phyloP scores from a whole-genome alignment of 345 rosid genomes.

The Dipteronia dyeriana region DNA sequence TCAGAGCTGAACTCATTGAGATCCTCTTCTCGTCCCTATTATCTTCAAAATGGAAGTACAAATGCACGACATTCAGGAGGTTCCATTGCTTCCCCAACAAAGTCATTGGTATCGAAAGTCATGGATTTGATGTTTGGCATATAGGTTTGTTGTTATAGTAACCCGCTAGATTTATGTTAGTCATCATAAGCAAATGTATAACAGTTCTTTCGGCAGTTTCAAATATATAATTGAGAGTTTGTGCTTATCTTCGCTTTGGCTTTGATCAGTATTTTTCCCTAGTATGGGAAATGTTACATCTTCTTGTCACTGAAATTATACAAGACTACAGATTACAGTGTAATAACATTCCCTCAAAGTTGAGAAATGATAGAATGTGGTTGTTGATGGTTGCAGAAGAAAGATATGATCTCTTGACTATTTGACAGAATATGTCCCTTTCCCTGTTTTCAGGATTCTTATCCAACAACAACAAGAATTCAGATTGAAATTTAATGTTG shows the following conservation, averaged over 20 bases:
- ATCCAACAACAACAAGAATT: neutral
- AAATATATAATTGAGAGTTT: constrained; percentile 16
- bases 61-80: constrained; percentile 60
- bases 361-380: neutral
- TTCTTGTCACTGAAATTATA: neutral
- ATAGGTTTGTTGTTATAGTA: constrained; percentile 26
- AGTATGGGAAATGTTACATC: neutral
- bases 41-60: constrained; percentile 65
- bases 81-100: constrained; percentile 81
- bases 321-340: neutral
- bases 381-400: neutral
- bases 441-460: neutral
- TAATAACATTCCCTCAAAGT: neutral
- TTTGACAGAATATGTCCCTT: neutral
- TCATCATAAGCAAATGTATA: neutral
- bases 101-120: constrained; percentile 76
- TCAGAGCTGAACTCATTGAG: constrained; percentile 40
- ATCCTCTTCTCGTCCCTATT: constrained; percentile 51
- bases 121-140: constrained; percentile 80
- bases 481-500: neutral
- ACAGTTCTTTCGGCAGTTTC: constrained; percentile 12
- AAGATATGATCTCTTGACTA: neutral
- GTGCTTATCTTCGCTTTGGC: neutral
- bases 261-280: neutral
- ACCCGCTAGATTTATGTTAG: neutral